Evolutionary conservation across 2,329 filamentous ascomycete genomes (phyloP).

Genomic region (Orbilia blumenaviensis): DNA sequence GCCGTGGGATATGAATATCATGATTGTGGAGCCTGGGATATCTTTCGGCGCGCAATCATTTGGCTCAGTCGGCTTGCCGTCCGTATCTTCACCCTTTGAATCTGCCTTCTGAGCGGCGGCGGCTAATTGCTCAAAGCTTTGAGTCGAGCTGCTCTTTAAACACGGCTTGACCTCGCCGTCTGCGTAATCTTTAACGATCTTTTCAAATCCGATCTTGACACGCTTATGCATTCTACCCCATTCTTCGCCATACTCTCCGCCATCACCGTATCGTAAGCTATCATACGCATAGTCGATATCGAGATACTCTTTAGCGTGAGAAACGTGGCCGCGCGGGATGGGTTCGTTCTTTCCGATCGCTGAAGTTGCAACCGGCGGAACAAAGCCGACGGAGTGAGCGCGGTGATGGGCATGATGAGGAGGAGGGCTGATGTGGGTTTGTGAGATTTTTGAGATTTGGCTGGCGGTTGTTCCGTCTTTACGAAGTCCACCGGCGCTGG

Average conservation of each 20-base stretch:
- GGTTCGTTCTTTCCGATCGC: conserved; percentile 80
- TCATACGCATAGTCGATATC: conserved; percentile 97
- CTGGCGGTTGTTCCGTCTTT: conserved; percentile 57
- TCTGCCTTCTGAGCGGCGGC: conserved; percentile 58
- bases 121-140: conserved; percentile 62
- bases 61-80: conserved; percentile 61
- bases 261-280: conserved; percentile 90
- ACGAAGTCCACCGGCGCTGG: conserved; percentile 64
- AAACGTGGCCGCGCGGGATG: conserved; percentile 87
- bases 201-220: conserved; percentile 80
- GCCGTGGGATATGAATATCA: conserved; percentile 91
- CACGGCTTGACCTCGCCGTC: conserved; percentile 62
- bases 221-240: conserved; percentile 95
- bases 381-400: conserved; percentile 67
- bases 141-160: conserved; percentile 63
- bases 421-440: conserved; percentile 56
- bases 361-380: conserved; percentile 80
- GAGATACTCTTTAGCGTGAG: conserved; percentile 87
- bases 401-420: conserved; percentile 60
- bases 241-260: conserved; percentile 88
- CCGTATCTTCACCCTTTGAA: conserved; percentile 54
- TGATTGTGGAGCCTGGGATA: conserved; percentile 66
- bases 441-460: conserved; percentile 56
- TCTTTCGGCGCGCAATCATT: conserved; percentile 75
- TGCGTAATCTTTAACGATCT: conserved; percentile 83